Percentiles rank a stretch among this genome's conserved stretches.
phyloP scores from a whole-genome alignment of 108 stramenopile genomes.

The Discostella pseudostelligera region DNA sequence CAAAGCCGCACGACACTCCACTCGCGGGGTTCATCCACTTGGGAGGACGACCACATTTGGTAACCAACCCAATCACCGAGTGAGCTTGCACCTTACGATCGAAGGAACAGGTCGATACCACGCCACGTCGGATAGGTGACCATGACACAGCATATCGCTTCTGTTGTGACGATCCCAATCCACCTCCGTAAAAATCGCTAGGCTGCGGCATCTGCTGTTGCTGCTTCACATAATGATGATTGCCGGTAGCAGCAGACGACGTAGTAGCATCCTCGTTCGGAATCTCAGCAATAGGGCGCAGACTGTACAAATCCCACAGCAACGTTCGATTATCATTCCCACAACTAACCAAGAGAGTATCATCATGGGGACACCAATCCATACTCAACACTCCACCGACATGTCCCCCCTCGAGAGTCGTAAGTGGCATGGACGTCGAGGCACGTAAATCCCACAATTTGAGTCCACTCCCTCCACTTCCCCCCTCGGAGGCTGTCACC shows the following conservation, averaged over 20 bases:
- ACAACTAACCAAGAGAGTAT: constrained; percentile 76
- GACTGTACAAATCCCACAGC: constrained; percentile 91
- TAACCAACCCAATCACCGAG: constrained; percentile 72
- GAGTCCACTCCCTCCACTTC: constrained; percentile 90
- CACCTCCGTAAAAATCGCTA: constrained; percentile 50
- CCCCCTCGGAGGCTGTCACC: constrained; percentile 90
- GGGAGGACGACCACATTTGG: constrained; percentile 84
- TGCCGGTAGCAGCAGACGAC: not conserved
- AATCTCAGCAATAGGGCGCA: constrained; percentile 88
- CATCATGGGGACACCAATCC: constrained; percentile 96
- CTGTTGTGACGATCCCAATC: constrained; percentile 66
- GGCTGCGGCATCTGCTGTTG: constrained; percentile 8
- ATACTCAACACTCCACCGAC: constrained; percentile 86
- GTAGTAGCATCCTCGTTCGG: constrained; percentile 58
- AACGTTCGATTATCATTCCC: constrained; percentile 96
- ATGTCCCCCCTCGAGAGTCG: constrained; percentile 90
- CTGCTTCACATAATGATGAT: too few species aligned
- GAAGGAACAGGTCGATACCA: constrained; percentile 89
- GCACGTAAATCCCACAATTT: constrained; percentile 94
- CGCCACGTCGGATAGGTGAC: constrained; percentile 89
- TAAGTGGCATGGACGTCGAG: constrained; percentile 90
- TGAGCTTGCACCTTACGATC: constrained; percentile 95
- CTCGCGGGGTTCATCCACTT: constrained; percentile 90
- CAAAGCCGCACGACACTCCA: constrained; percentile 91
- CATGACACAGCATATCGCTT: constrained; percentile 86